Evolutionary conservation across 2,329 filamentous ascomycete genomes (phyloP).

Genomic region (Paecilomyces sp.): DNA sequence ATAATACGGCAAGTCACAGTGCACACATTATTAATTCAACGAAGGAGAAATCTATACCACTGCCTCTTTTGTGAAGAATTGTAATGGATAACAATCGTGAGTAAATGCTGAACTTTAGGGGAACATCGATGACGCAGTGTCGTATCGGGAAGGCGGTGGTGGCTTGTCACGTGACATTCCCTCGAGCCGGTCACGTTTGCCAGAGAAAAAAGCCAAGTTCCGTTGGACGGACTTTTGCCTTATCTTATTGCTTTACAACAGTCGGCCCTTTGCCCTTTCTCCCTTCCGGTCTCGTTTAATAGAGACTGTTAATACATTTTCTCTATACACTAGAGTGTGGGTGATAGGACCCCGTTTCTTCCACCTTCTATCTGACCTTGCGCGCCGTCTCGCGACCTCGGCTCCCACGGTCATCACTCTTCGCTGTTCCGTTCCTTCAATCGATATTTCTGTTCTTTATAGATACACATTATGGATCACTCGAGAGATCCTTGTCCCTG

Average conservation of each 20-base stretch:
- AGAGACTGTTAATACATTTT: neutral
- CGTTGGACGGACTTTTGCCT: neutral
- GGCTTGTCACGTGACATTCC: neutral
- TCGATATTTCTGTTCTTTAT: neutral
- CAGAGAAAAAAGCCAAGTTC: neutral
- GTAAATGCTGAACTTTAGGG: too few species aligned
- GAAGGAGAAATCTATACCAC: too few species aligned
- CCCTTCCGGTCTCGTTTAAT: neutral
- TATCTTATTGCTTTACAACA: slow-evolving; percentile 1
- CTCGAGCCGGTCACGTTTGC: neutral
- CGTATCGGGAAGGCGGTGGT: neutral
- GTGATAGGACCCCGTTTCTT: neutral
- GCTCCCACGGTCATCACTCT: neutral
- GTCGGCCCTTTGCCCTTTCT: neutral
- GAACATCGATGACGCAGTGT: neutral
- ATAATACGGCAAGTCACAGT: too few species aligned
- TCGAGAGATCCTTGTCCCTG: slow-evolving; percentile 93
- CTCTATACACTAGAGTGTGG: neutral
- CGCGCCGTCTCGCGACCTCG: neutral
- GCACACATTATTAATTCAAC: too few species aligned
- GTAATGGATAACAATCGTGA: too few species aligned
- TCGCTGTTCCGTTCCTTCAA: neutral
- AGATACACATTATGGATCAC: slow-evolving; percentile 66
- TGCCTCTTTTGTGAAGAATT: too few species aligned
- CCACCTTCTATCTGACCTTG: neutral